Percentiles rank a stretch among this genome's conserved stretches.
phyloP scores from a whole-genome alignment of 176 grass and related monocot genomes.

The Zea mays region Zm-B73-REFERENCE-NAM-5.0 NC_050096.1:93614501-93615000 shows the following conservation, averaged over 20 bases:
- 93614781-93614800: not conserved
- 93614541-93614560: not conserved
- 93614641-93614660: not conserved
- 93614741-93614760: not conserved
- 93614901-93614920: no score
- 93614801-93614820: not conserved
- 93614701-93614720: not conserved
- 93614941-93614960: no score
- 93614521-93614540: constrained; percentile 6
- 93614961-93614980: not conserved
- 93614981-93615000: not conserved
- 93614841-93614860: not conserved
- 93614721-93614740: not conserved
- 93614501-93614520: constrained; percentile 20
- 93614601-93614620: constrained; percentile 32
- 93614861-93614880: no score
- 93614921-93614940: no score
- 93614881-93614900: no score
- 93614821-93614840: not conserved
- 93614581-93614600: not conserved
- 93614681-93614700: not conserved
- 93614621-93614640: not conserved
- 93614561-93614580: not conserved
- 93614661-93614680: constrained; percentile 2
- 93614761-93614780: not conserved